Evolutionary conservation across 2,329 filamentous ascomycete species (phyloP).

Genomic region (Calonectria honghensis): DNA sequence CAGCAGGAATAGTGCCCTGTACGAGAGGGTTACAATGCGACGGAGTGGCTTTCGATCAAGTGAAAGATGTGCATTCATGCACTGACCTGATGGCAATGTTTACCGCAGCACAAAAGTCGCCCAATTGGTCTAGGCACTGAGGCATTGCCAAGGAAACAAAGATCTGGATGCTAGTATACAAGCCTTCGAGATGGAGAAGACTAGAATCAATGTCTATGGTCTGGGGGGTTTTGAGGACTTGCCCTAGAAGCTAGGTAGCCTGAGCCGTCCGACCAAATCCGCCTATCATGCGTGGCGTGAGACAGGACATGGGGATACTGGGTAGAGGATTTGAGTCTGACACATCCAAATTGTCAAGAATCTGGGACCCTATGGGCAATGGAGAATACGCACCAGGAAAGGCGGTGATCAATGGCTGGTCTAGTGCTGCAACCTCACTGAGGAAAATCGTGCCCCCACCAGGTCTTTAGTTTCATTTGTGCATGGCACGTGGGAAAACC

Average conservation of each 20-base stretch:
- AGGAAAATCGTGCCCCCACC: background rate
- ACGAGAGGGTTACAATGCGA: background rate
- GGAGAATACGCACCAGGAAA: background rate
- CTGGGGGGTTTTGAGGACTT: constrained; percentile 22
- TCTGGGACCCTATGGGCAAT: constrained; percentile 10
- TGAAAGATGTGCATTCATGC: too few relatives aligned
- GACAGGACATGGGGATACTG: constrained; percentile 1
- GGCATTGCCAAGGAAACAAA: background rate
- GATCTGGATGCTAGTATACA: constrained; percentile 7
- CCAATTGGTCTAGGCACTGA: background rate
- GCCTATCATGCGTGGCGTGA: background rate
- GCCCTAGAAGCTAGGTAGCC: constrained; percentile 20
- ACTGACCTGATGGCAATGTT: constrained; percentile 25
- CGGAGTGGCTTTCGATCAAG: background rate
- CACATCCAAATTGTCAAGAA: background rate
- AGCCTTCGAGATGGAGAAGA: background rate
- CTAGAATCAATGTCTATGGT: background rate
- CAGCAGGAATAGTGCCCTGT: constrained; percentile 17
- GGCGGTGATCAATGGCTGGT: constrained; percentile 17
- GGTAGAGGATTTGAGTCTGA: background rate
- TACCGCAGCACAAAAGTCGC: constrained; percentile 7
- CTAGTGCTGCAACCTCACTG: constrained; percentile 1
- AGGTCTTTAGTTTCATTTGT: background rate
- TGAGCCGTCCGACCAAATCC: constrained; percentile 24
- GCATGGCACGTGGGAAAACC: background rate